Conservation (phyloP, 805 yeast species). For the Spathaspora gorwiae region DNA sequence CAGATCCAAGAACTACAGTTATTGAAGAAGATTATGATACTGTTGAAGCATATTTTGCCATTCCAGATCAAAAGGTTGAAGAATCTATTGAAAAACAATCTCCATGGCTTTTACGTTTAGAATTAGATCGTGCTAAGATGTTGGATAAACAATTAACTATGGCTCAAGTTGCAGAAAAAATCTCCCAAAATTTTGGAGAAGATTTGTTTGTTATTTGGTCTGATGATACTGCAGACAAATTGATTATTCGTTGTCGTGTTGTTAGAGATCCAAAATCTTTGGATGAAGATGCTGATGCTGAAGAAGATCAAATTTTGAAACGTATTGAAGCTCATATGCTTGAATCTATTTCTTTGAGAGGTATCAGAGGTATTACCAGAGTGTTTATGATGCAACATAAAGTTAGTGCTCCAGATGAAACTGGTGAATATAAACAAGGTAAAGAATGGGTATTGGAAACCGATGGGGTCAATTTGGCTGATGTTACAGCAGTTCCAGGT, state of each 20-base stretch:
- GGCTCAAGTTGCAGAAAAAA: conserved; percentile 97
- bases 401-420: conserved; percentile 62
- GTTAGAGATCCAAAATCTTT: conserved; percentile 91
- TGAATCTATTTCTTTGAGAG: conserved; percentile 90
- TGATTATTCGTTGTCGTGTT: conserved; percentile 96
- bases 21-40: conserved; percentile 96
- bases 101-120: conserved; percentile 96
- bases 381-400: conserved; percentile 88
- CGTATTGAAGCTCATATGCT: conserved; percentile 95
- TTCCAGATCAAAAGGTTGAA: conserved; percentile 97
- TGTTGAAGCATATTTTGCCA: conserved; percentile 93
- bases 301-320: conserved; percentile 94
- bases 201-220: conserved; percentile 98
- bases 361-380: conserved; percentile 89
- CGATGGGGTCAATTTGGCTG: conserved; percentile 94
- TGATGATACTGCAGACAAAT: conserved; percentile 96
- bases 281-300: conserved; percentile 92
- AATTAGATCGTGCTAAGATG: conserved; percentile 98
- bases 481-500: conserved; percentile 92
- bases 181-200: conserved; percentile 86
- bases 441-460: conserved; percentile 99
- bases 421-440: conserved; percentile 84
- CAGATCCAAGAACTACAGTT: conserved; percentile 96
- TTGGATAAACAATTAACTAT: conserved; percentile 95
- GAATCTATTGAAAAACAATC: conserved; percentile 91